Evolutionary conservation across 1,284 basidiomycete genomes (phyloP).

Genomic region (Ceratobasidium sp.): DNA sequence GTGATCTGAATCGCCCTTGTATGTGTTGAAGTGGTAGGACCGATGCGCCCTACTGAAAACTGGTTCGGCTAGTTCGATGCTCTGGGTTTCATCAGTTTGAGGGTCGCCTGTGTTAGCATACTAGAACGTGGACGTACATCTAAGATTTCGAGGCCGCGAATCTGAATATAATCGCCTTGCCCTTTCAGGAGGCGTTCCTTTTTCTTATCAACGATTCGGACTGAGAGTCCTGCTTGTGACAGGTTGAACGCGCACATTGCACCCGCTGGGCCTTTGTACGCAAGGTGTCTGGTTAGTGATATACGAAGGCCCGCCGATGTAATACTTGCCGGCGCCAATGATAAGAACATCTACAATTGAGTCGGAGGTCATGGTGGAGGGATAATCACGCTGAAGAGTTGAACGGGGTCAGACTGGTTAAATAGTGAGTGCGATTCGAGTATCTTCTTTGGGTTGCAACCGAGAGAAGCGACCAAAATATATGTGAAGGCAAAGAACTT

Average conservation of each 20-base stretch:
- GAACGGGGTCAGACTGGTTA: too few species aligned
- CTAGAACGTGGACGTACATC: constrained; percentile 9
- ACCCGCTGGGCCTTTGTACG: constrained; percentile 20
- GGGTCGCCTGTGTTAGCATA: too few species aligned
- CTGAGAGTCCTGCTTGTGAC: constrained; percentile 20
- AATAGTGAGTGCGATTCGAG: too few species aligned
- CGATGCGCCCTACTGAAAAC: constrained; percentile 8
- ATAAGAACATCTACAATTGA: constrained; percentile 25
- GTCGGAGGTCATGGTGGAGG: not conserved
- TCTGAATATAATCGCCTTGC: constrained; percentile 20
- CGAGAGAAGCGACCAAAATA: too few species aligned
- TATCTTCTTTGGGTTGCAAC: too few species aligned
- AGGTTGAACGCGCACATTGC: constrained; percentile 34
- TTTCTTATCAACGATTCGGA: constrained; percentile 19
- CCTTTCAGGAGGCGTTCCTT: constrained; percentile 14
- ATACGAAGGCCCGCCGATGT: not conserved
- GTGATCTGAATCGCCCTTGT: not conserved
- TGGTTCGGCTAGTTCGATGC: constrained; percentile 13
- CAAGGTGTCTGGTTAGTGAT: too few species aligned
- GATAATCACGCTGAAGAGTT: too few species aligned
- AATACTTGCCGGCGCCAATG: constrained; percentile 27
- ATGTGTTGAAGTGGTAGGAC: not conserved
- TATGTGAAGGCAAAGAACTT: too few species aligned
- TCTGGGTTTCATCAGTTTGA: not conserved
- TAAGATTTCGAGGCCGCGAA: constrained; percentile 31